Percentiles rank a stretch among this genome's conserved stretches.
phyloP scores from a whole-genome alignment of 208 protist genomes.

The Trypanosoma vivax region DNA sequence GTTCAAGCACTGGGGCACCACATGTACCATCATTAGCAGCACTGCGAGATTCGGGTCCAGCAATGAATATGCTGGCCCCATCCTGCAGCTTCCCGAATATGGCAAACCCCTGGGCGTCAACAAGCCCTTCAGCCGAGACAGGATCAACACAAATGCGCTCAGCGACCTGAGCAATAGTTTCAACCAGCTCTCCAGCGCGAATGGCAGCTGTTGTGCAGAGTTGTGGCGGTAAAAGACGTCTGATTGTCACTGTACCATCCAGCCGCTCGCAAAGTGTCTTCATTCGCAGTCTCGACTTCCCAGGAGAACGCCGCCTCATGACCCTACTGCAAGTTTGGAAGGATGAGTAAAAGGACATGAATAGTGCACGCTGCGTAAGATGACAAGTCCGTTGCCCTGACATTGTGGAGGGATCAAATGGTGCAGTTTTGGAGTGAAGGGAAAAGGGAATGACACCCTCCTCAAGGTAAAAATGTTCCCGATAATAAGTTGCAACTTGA shows the following conservation, averaged over 20 bases:
- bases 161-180: conserved; percentile 36
- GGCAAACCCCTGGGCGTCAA: conserved; percentile 50
- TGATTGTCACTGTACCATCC: conserved; percentile 44
- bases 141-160: conserved; percentile 31
- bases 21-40: neutral
- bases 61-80: conserved; percentile 49
- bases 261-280: too few relatives aligned
- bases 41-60: conserved; percentile 20
- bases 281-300: too few relatives aligned
- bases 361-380: too few relatives aligned
- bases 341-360: too few relatives aligned
- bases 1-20: neutral
- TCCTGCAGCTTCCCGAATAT: conserved; percentile 46
- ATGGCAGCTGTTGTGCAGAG: conserved; percentile 44
- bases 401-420: too few relatives aligned
- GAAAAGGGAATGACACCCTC: too few relatives aligned
- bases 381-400: too few relatives aligned
- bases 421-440: too few relatives aligned
- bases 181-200: conserved; percentile 40
- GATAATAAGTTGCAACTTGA: too few relatives aligned
- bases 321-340: too few relatives aligned
- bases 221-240: conserved; percentile 36
- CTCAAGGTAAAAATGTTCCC: too few relatives aligned
- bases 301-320: too few relatives aligned
- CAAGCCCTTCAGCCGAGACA: conserved; percentile 13